phyloP scores from a whole-genome alignment of 371 early-diverging fungal genomes.

The Blakeslea trispora region DNA sequence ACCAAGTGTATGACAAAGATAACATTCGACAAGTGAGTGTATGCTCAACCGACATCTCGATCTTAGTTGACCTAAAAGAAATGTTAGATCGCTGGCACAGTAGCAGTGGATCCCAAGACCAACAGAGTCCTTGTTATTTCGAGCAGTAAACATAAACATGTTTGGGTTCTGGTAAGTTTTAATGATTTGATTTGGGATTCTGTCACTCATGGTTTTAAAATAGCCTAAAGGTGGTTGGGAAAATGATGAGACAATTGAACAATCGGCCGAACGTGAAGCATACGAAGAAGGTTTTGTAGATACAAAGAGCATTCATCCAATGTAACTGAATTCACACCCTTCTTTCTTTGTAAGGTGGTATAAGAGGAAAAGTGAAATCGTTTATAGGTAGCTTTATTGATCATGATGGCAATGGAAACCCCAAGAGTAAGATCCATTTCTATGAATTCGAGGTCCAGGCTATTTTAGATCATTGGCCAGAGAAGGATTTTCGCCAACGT shows the following conservation, averaged over 20 bases:
- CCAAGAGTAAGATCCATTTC: slow-evolving; percentile 55
- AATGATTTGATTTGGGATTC: no score
- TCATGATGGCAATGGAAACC: slow-evolving; percentile 41
- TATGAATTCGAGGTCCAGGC: slow-evolving; percentile 58
- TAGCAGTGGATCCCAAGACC: slow-evolving; percentile 55
- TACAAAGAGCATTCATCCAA: no score
- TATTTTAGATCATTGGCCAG: slow-evolving; percentile 59
- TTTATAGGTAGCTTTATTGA: slow-evolving; percentile 54
- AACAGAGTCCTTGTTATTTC: slow-evolving; percentile 56
- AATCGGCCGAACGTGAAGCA: slow-evolving; percentile 62
- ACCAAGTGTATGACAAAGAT: slow-evolving; percentile 46
- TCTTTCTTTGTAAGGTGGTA: slow-evolving; percentile 49
- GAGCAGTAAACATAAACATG: slow-evolving; percentile 55
- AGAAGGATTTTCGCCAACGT: slow-evolving; percentile 51
- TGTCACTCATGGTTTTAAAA: background rate
- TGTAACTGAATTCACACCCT: background rate
- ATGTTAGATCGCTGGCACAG: slow-evolving; percentile 59
- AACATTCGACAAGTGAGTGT: slow-evolving; percentile 42
- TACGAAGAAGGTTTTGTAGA: slow-evolving; percentile 76
- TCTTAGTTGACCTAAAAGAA: background rate
- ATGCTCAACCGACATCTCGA: no score
- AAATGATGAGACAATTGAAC: slow-evolving; percentile 60
- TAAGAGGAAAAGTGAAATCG: slow-evolving; percentile 42
- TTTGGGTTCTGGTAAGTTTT: slow-evolving; percentile 58
- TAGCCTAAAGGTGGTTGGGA: slow-evolving; percentile 73